These are phyloP conservation scores for Haplosporangium gracile DNA, from an alignment of 192 early-diverging fungal species.

Conservation along the genomic window DNA sequence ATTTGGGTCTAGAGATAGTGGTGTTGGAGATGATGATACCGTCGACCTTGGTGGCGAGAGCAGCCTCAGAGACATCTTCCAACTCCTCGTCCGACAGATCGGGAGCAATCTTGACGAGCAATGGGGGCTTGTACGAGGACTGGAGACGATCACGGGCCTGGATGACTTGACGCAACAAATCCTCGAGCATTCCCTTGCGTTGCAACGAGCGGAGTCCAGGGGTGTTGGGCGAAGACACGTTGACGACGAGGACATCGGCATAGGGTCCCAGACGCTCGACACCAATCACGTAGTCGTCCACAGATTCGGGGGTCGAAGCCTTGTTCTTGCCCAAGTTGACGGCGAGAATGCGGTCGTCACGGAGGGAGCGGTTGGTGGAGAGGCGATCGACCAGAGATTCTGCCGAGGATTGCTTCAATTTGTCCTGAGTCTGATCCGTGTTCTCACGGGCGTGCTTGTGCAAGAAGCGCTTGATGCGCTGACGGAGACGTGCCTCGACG, in stretches of 20 bases:
- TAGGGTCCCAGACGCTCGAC: conserved; percentile 77
- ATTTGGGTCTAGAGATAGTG: conserved; percentile 78
- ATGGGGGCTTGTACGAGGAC: conserved; percentile 69
- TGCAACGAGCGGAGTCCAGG: conserved; percentile 83
- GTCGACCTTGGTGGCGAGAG: conserved; percentile 78
- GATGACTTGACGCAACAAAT: conserved; percentile 76
- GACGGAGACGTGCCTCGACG: conserved; percentile 74
- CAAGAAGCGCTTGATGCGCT: conserved; percentile 77
- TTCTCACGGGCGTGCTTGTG: conserved; percentile 60
- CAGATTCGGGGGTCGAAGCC: conserved; percentile 71
- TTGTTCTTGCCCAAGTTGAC: conserved; percentile 95
- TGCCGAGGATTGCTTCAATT: conserved; percentile 46
- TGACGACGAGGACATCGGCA: conserved; percentile 93
- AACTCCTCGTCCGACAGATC: conserved; percentile 83
- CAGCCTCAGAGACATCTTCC: conserved; percentile 83
- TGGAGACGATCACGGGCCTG: conserved; percentile 58
- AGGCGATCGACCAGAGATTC: conserved; percentile 55
- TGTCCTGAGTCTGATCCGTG: conserved; percentile 60
- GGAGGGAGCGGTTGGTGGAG: conserved; percentile 70
- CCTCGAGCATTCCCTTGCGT: conserved; percentile 77
- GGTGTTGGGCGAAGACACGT: conserved; percentile 92
- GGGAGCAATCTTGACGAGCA: conserved; percentile 93
- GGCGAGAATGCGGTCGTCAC: conserved; percentile 74
- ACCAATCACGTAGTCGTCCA: conserved; percentile 87
- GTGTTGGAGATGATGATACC: conserved; percentile 94